Evolutionary conservation across 2,329 filamentous ascomycete species (phyloP), one percentile per base, ranked within the genome.

Genomic region (Colletotrichum tabaci): DNA sequence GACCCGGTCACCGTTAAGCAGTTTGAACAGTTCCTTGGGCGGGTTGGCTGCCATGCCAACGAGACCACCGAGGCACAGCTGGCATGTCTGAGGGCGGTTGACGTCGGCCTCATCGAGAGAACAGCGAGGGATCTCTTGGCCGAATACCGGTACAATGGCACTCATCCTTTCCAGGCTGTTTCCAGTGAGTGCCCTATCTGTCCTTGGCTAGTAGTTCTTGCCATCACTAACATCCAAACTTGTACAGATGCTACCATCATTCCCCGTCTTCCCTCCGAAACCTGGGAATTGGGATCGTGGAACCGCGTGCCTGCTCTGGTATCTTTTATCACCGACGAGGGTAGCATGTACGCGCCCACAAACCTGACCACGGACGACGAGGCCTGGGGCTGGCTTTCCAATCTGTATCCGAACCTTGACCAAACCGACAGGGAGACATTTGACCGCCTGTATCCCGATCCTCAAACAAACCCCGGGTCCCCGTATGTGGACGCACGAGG

Each of bases 31-130:
- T 80, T 77, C 9, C 75, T 79, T 44, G 7, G 66, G 3, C 75
- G 76, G 44, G 73, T 83, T 0, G 77, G 76, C 2, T 83, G 82
- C 23, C 69, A 74, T 65, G 76, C 53, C 2, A 21, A 66, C 21
- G 74, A 67, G 38, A 77, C 66, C 13, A 79, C 83, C 44, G 74
- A 77, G 1, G 79, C 76, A 3, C 79, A 82, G 0, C 76, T 86
- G 0, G 70, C 74, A 2, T 87, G 85, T 61, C 77, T 87, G 1
- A 81, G 81, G 4, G 73, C 74, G 1, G 82, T 80, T 0, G 79
- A 83, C 13, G 76, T 84, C 2, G 66, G 74, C 4, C 77, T 79
- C 1, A 83, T 87, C 47, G 55, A 70, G n/a, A 16, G 61, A 10
- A 61, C 67, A 7, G 55, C 67, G 3, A 70, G 55, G 16, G 30